phyloP scores from a whole-genome alignment of 139 green algal species.

The Coelastrella sp. region DNA sequence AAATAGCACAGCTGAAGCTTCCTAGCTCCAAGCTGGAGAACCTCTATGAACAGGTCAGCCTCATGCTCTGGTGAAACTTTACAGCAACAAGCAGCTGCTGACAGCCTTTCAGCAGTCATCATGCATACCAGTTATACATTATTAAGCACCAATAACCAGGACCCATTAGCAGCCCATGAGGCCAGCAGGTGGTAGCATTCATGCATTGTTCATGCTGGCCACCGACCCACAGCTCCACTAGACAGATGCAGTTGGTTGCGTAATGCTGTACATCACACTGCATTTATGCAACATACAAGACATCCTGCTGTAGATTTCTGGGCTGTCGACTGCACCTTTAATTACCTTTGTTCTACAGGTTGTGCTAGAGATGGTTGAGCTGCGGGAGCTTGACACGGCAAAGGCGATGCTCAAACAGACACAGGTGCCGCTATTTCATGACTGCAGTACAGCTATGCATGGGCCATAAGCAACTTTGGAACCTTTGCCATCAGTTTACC shows the following conservation, averaged over 20 bases:
- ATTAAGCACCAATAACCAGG: background rate
- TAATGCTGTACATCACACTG: too few relatives aligned
- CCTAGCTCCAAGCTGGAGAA: conserved; percentile 90
- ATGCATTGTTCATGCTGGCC: too few relatives aligned
- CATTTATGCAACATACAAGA: too few relatives aligned
- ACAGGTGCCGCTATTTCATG: conserved; percentile 54
- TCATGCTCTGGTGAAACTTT: background rate
- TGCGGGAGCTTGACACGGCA: conserved; percentile 93
- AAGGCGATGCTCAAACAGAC: conserved; percentile 92
- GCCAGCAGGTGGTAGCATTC: too few relatives aligned
- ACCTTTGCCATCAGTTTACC: background rate
- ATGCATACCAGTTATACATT: background rate
- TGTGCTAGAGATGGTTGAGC: conserved; percentile 96
- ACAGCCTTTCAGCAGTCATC: background rate
- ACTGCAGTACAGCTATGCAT: background rate
- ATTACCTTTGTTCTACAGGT: conserved; percentile 67
- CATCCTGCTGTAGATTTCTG: background rate
- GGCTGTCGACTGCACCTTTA: background rate
- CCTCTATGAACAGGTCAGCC: conserved; percentile 93
- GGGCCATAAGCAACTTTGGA: background rate
- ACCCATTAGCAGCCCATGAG: background rate
- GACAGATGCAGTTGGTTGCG: background rate
- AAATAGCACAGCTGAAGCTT: conserved; percentile 88
- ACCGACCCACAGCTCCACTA: too few relatives aligned
- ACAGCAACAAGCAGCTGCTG: background rate